A percentile compares a stretch with the other conserved stretches of the same genome.
These are phyloP conservation scores for Metarhizium humberi DNA, from an alignment of 2,329 filamentous ascomycete genomes.

Conservation along the genomic window DNA sequence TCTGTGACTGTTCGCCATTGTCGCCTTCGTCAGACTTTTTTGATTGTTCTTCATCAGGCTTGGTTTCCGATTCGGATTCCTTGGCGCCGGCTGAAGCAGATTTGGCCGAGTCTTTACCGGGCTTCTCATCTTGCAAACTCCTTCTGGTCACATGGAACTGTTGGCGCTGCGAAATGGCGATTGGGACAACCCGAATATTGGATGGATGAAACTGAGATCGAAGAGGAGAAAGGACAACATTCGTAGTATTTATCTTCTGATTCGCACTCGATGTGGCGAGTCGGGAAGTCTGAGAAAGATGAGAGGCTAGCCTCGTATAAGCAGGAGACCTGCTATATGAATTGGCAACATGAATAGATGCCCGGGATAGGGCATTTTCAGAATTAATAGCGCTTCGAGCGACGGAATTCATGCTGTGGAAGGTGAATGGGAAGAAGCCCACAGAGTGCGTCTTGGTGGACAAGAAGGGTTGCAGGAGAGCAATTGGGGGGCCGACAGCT, in stretches of 20 bases:
- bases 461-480: slow-evolving; percentile 13
- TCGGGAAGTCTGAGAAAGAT: slow-evolving; percentile 20
- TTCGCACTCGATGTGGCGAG: slow-evolving; percentile 17
- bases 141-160: slow-evolving; percentile 22
- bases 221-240: slow-evolving; percentile 26
- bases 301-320: slow-evolving; percentile 36
- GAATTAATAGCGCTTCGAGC: slow-evolving; percentile 32
- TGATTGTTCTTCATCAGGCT: slow-evolving; percentile 32
- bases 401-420: slow-evolving; percentile 35
- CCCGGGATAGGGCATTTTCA: slow-evolving; percentile 31
- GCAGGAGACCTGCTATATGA: slow-evolving; percentile 36
- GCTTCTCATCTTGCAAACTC: slow-evolving; percentile 23
- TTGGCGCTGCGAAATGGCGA: slow-evolving; percentile 18
- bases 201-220: slow-evolving; percentile 35
- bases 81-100: slow-evolving; percentile 20
- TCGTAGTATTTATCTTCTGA: slow-evolving; percentile 15
- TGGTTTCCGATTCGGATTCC: slow-evolving; percentile 24
- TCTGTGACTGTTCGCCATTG: slow-evolving; percentile 37
- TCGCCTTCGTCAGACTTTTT: slow-evolving; percentile 31
- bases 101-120: slow-evolving; percentile 15
- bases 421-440: slow-evolving; percentile 15
- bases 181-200: slow-evolving; percentile 24
- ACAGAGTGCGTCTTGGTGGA: slow-evolving; percentile 18
- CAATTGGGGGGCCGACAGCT: slow-evolving; percentile 17
- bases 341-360: slow-evolving; percentile 25